These are phyloP conservation scores for Pseudonitzschia multistriata DNA, from an alignment of 108 stramenopile species.

Conservation along the genomic window DNA sequence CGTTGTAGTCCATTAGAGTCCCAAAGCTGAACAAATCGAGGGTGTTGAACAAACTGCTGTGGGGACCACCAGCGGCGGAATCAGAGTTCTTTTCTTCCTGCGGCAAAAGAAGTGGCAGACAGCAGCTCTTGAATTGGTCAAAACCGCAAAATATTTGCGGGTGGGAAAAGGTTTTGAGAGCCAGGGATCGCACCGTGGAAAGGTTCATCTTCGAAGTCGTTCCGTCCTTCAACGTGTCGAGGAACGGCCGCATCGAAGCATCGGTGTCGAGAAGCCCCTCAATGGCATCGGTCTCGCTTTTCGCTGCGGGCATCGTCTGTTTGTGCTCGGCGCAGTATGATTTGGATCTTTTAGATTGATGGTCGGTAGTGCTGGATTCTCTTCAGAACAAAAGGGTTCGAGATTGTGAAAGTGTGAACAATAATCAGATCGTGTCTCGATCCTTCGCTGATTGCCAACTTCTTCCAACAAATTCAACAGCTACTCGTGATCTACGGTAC, in stretches of 20 bases:
- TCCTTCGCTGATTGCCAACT: too few relatives aligned
- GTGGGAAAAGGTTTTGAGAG: slow-evolving; percentile 41
- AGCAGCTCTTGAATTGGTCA: slow-evolving; percentile 42
- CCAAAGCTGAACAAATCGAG: slow-evolving; percentile 61
- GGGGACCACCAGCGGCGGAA: background rate
- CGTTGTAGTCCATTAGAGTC: slow-evolving; percentile 23
- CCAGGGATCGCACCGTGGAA: slow-evolving; percentile 37
- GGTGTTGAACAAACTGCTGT: slow-evolving; percentile 21
- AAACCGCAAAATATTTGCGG: slow-evolving; percentile 47
- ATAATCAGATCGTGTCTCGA: too few relatives aligned
- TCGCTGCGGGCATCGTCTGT: background rate
- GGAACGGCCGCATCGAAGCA: slow-evolving; percentile 24
- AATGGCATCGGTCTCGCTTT: background rate
- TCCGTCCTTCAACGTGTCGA: slow-evolving; percentile 25
- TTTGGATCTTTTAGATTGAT: background rate
- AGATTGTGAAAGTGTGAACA: too few relatives aligned
- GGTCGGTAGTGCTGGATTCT: background rate
- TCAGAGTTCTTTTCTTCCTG: background rate
- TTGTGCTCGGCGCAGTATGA: background rate
- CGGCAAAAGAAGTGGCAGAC: background rate
- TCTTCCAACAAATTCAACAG: too few relatives aligned
- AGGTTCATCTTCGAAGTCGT: slow-evolving; percentile 12
- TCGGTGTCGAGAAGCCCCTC: slow-evolving; percentile 22
- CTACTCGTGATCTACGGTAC: too few relatives aligned
- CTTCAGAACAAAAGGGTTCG: background rate